These are phyloP conservation scores for Colletotrichum eremochloae DNA, from an alignment of 2,329 filamentous ascomycete species.

Conservation along the genomic window DNA sequence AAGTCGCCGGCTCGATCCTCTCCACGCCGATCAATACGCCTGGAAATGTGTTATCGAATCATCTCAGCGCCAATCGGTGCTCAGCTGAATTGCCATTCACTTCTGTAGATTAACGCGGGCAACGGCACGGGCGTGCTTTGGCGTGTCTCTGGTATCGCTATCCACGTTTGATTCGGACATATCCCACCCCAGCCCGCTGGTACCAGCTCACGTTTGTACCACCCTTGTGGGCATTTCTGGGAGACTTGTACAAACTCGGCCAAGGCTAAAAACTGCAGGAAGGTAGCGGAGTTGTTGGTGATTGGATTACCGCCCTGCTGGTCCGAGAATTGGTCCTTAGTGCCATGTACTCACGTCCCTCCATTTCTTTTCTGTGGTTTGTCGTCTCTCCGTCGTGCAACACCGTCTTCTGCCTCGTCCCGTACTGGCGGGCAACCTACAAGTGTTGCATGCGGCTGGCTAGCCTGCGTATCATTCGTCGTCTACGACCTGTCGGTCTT, in stretches of 20 bases:
- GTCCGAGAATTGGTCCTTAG: constrained; percentile 20
- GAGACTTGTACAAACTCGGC: constrained; percentile 6
- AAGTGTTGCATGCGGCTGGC: not conserved
- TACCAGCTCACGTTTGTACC: constrained; percentile 21
- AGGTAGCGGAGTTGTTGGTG: constrained; percentile 4
- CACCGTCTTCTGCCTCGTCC: not conserved
- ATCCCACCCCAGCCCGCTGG: constrained; percentile 26
- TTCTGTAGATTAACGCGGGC: not conserved
- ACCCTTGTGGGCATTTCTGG: constrained; percentile 6
- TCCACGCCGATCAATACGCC: not conserved
- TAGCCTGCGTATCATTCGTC: not conserved
- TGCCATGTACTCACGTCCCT: constrained; percentile 13
- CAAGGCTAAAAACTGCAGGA: constrained; percentile 14
- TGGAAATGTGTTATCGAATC: not conserved
- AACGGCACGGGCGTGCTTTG: constrained; percentile 23
- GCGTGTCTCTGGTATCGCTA: constrained; percentile 10
- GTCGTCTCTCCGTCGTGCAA: constrained; percentile 1
- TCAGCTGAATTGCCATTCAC: not conserved
- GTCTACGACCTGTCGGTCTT: not conserved
- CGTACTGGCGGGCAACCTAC: not conserved
- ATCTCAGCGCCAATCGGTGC: not conserved
- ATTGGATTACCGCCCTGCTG: constrained; percentile 29
- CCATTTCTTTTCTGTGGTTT: not conserved
- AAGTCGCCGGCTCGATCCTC: not conserved
- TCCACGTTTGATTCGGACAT: constrained; percentile 19